Percentiles rank a stretch among this genome's conserved stretches.
Evolutionary conservation across 2,329 filamentous ascomycete genomes (phyloP).

Genomic region (Botryotinia convoluta): DNA sequence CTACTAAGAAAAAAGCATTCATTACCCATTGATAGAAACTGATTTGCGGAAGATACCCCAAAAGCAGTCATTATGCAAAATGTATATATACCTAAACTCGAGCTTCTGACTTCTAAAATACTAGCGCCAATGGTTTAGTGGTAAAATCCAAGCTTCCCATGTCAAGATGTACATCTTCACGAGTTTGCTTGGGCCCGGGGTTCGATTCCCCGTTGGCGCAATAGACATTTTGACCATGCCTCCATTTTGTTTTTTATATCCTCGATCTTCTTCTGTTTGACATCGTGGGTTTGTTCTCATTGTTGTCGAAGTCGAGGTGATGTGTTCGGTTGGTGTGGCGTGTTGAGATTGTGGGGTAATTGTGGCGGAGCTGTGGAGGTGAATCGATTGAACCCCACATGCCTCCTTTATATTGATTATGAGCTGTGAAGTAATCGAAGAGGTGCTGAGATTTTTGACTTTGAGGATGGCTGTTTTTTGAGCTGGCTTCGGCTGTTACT

Average conservation of each 20-base stretch:
- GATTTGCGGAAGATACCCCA: background rate
- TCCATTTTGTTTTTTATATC: background rate
- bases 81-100: background rate
- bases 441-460: background rate
- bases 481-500: background rate
- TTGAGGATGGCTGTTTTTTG: background rate
- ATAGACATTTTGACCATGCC: accelerated
- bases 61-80: background rate
- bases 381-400: background rate
- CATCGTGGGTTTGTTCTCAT: background rate
- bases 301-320: background rate
- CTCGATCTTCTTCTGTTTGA: background rate
- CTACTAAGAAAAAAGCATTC: too few relatives aligned
- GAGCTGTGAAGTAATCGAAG: background rate
- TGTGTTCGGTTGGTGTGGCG: background rate
- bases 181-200: background rate
- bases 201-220: slow-evolving; percentile 12
- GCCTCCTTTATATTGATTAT: background rate
- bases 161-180: background rate
- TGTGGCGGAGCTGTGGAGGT: background rate
- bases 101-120: accelerated
- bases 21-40: background rate
- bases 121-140: slow-evolving; percentile 11
- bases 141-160: slow-evolving; percentile 14
- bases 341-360: background rate